Percentiles rank a stretch among this genome's conserved stretches.
Evolutionary conservation across 202 grass and related monocot species (phyloP).

Genomic region (Elaeis oleifera): DNA sequence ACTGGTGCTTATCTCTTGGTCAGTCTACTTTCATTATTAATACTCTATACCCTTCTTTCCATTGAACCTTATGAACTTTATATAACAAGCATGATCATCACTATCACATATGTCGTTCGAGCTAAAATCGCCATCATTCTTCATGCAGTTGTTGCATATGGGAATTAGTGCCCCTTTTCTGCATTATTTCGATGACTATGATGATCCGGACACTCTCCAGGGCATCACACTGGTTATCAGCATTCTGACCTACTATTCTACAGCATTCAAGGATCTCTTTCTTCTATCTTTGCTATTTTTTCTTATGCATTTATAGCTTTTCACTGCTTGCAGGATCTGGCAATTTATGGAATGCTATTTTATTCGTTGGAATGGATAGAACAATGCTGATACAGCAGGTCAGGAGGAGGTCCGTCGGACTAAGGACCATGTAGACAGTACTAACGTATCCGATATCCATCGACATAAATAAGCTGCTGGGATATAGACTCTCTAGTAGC

Average conservation of each 20-base stretch:
- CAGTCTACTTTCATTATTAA: neutral
- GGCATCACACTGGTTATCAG: too few species aligned
- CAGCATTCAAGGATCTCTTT: neutral
- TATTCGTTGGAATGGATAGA: constrained; percentile 12
- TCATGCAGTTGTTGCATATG: too few species aligned
- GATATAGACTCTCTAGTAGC: too few species aligned
- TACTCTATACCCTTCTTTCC: too few species aligned
- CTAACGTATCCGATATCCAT: neutral
- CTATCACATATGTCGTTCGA: too few species aligned
- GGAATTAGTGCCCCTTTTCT: too few species aligned
- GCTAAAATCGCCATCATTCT: too few species aligned
- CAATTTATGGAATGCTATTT: neutral
- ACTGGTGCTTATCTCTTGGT: constrained; percentile 19
- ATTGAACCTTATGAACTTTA: too few species aligned
- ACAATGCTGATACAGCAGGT: constrained; percentile 5
- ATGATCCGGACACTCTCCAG: too few species aligned
- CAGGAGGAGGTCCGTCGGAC: constrained; percentile 5
- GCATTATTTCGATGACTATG: too few species aligned
- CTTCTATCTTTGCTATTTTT: neutral
- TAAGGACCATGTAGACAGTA: constrained; percentile 22
- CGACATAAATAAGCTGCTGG: neutral
- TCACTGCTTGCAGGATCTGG: constrained; percentile 13
- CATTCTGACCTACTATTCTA: neutral
- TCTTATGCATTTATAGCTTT: neutral
- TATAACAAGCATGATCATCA: neutral